Base-by-base conservation (phyloP, 2,329 filamentous ascomycete genomes). In the Neospermospora avenae region DNA sequence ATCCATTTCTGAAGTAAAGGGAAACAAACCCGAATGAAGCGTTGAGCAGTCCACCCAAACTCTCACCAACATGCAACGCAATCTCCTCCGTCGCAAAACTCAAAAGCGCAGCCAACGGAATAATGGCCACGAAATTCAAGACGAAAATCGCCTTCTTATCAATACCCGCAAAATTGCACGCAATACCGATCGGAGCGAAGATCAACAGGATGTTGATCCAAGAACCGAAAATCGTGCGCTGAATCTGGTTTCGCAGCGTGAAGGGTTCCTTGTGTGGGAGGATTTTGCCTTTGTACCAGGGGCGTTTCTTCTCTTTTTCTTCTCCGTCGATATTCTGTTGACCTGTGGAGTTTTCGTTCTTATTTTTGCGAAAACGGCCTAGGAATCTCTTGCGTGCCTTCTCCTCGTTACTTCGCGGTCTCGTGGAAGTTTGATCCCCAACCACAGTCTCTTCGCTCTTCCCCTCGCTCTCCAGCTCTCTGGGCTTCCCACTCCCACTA, bases 71-170 rank as follows among this genome's bases (percentile, higher is more conserved):
- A 59, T 87, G 82, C 57, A 93, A 76, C 3, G 93, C 90, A 65
- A 97, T 88, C 74, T 96, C 92, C 74, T 98, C 93, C 0, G 93
- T 97, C 0, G 91, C 90, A 70, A 89, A 96, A 68, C 89, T 88
- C 24, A 98, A 80, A 79, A 96, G 87, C 14, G 88, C 90, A 2
- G 93, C 93, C 42, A 97, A 80, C 0, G 93, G 93, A 61, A 97
- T 87, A 67, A 97, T 96, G 63, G 93, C 93, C 65, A 97, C 83
- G 70, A 97, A 97, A 77, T 97, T 97, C 75, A 97, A 83, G 58
- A 93, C 84, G 70, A 97, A 97, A 49, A 95, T 79, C 34, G 81
- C 82, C 60, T 88, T 80, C 3, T 81, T 78, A 69, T 82, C 79
- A 55, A 89, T 76, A 11, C 73, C 68, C 4, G 85, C 76, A 70